phyloP scores from a whole-genome alignment of 176 grass and related monocot species.

The Aegilops speltoides region DNA sequence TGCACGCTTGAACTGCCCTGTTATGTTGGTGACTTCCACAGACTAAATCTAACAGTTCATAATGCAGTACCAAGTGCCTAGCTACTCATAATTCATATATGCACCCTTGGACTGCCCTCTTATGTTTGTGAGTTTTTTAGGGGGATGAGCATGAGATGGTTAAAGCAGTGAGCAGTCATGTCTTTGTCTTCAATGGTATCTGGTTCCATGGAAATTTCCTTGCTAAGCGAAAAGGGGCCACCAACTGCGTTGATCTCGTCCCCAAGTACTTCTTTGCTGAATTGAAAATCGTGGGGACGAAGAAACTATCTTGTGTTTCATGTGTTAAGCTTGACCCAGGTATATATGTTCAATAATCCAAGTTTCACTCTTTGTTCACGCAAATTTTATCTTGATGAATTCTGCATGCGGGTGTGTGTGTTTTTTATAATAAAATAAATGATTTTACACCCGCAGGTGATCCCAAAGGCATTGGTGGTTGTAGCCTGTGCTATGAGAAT shows the following conservation, averaged over 20 bases:
- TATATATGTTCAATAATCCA: not conserved
- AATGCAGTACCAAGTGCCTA: not conserved
- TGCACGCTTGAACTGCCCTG: not conserved
- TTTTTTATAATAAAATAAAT: not conserved
- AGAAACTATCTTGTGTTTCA: not conserved
- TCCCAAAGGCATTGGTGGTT: not conserved
- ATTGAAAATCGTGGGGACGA: not conserved
- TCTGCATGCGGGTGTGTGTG: not conserved
- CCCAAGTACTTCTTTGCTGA: conserved; percentile 6
- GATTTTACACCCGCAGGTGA: not conserved
- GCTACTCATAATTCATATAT: not conserved
- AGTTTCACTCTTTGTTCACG: not conserved
- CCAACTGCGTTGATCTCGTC: not conserved
- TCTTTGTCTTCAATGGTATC: not conserved
- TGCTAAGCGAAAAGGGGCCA: not conserved
- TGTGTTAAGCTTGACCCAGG: not conserved
- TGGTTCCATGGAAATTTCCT: not conserved
- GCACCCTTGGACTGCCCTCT: not conserved
- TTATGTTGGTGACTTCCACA: not conserved
- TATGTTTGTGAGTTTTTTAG: not conserved
- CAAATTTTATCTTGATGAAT: not conserved
- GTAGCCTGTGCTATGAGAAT: not conserved
- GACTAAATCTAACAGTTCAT: not conserved
- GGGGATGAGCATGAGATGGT: not conserved
- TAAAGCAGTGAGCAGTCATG: conserved; percentile 2